Conservation (phyloP, 768 basidiomycete species). For the Hypholoma sublateritium region DNA sequence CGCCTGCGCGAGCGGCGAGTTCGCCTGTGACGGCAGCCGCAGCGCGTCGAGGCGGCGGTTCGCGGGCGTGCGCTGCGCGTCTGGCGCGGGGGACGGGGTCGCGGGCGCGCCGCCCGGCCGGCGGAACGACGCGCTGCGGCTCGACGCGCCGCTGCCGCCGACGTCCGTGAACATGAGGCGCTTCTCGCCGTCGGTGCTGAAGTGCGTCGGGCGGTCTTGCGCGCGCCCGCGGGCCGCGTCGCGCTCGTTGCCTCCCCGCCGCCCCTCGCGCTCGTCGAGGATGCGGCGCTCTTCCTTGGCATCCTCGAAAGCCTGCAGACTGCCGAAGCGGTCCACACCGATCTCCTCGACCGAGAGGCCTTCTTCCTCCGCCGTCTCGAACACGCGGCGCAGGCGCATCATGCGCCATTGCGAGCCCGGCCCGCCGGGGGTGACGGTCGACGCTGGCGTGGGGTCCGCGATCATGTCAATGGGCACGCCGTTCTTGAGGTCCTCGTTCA, state of each 20-base stretch:
- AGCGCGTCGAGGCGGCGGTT: conserved; percentile 62
- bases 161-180: conserved; percentile 71
- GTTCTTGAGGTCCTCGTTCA: conserved; percentile 57
- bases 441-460: conserved; percentile 39
- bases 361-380: conserved; percentile 90
- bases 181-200: conserved; percentile 42
- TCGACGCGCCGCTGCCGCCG: conserved; percentile 61
- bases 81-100: conserved; percentile 59
- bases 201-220: conserved; percentile 29
- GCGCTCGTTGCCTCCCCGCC: conserved; percentile 35
- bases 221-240: conserved; percentile 32
- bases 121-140: conserved; percentile 85
- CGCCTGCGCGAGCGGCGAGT: conserved; percentile 58
- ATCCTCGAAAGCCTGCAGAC: conserved; percentile 82
- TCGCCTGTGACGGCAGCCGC: conserved; percentile 56
- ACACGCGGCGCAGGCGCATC: conserved; percentile 90
- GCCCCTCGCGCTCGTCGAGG: conserved; percentile 78
- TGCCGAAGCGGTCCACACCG: conserved; percentile 86
- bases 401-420: conserved; percentile 97
- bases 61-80: conserved; percentile 29
- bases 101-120: conserved; percentile 69
- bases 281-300: conserved; percentile 84
- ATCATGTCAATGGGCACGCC: conserved; percentile 40
- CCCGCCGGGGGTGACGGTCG: conserved; percentile 72
- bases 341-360: conserved; percentile 70